Evolutionary conservation across 345 rosid species (phyloP), one percentile per base, ranked within the genome.

Genomic region (Mangifera indica): DNA sequence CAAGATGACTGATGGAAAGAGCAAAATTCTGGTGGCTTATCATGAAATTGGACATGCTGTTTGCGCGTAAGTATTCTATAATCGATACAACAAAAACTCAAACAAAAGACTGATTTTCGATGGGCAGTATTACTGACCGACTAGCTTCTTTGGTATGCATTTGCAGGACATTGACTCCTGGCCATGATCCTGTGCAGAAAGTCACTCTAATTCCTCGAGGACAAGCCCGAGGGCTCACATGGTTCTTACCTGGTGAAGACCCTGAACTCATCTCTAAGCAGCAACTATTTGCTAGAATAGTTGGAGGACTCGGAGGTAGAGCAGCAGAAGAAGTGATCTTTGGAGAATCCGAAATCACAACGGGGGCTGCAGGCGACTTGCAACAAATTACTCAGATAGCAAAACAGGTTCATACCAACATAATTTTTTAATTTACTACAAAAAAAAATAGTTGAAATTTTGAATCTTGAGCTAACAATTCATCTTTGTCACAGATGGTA

Each of bases 171-270:
- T 59, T 86, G 74, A 89, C 93, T 6, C 81, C 81, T 3, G 91
- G 89, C 13, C 97, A 91, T 62, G 97, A 89, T 29, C 91, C 81
- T 10, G 88, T 91, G 26, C 90, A 87, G 81, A 91, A 87, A 60
- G 97, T 88, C 13, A 85, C 87, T 44, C 67, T 91, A 63, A 72
- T 89, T 63, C 91, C 91, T 0, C 72, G 93, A 73, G 97, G 97
- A 52, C 95, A 91, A 78, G 95, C 93, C 3, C 88, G 89, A n/a
- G 90, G 97, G 10, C 87, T 91, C 12, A 89, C 93, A 49, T 87
- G 93, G 93, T 92, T 92, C 84, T 25, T 83, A 49, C 87, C 86
- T 0, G 84, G 81, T 2, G 91, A 92, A 76, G 93, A 88, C 71
- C 90, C 89, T 18, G 66, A 81, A 24, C 77, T 85, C 10, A 65